phyloP scores from a whole-genome alignment of 257 asterid species.

The Asclepias syriaca region DNA sequence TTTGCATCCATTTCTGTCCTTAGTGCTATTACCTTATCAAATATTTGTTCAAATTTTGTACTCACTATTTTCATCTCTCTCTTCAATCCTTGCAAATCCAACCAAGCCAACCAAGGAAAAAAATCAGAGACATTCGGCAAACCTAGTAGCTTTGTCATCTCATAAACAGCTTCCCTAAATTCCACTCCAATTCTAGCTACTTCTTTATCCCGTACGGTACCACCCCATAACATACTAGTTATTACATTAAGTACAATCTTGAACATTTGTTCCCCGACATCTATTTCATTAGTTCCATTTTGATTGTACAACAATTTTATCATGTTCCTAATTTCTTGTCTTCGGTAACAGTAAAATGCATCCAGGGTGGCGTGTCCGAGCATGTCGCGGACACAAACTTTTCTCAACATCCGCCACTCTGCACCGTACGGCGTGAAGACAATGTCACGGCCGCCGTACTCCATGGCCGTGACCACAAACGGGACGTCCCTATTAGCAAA shows the following conservation, averaged over 20 bases:
- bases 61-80: conserved; percentile 17
- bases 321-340: conserved; percentile 22
- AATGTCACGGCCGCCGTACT: conserved; percentile 30
- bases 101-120: conserved; percentile 32
- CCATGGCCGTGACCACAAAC: conserved; percentile 7
- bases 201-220: conserved; percentile 13
- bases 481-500: conserved; percentile 33
- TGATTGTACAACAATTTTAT: conserved; percentile 14
- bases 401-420: conserved; percentile 32
- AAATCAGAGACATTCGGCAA: conserved; percentile 44
- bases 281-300: conserved; percentile 6
- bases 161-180: conserved; percentile 15
- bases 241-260: conserved; percentile 20
- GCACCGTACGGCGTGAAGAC: conserved; percentile 27
- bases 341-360: conserved; percentile 25
- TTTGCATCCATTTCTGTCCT: conserved; percentile 9
- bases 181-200: conserved; percentile 17
- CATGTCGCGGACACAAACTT: conserved; percentile 33
- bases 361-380: conserved; percentile 30
- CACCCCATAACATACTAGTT: conserved; percentile 38
- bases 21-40: conserved; percentile 22
- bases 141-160: conserved; percentile 11
- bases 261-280: conserved; percentile 27
- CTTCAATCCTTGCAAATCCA: conserved; percentile 39
- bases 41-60: conserved; percentile 18